Conservation (phyloP, 345 rosid species). For the Rhodomyrtus tomentosa region DNA sequence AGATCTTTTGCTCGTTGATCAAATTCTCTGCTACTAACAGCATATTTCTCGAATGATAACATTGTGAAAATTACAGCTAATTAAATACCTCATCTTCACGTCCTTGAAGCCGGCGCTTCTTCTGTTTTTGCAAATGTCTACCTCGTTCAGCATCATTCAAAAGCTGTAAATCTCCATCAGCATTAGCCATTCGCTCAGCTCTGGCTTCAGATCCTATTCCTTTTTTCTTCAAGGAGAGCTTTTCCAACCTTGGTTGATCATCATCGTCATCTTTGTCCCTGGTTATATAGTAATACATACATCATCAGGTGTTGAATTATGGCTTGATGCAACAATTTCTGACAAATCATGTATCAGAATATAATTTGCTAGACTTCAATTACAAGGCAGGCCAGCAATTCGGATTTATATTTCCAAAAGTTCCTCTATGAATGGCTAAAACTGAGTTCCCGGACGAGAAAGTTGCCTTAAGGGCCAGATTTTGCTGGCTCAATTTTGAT, state of each 20-base stretch:
- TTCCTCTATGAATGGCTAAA: neutral
- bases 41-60: neutral
- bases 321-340: neutral
- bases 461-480: neutral
- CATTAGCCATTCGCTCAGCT: conserved; percentile 63
- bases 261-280: conserved; percentile 43
- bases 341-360: neutral
- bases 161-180: conserved; percentile 75
- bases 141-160: conserved; percentile 63
- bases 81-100: conserved; percentile 76
- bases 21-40: neutral
- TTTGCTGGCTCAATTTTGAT: neutral
- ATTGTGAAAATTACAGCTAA: neutral
- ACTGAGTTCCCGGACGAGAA: neutral
- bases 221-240: conserved; percentile 74
- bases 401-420: neutral
- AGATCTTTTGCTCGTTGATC: neutral
- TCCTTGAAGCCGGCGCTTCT: conserved; percentile 81
- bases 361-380: neutral
- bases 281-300: neutral
- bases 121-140: conserved; percentile 74
- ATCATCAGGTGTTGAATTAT: neutral
- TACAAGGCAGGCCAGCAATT: neutral
- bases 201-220: conserved; percentile 92
- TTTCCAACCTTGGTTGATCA: conserved; percentile 66